A percentile compares a stretch with the other conserved stretches of the same genome.
phyloP scores from a whole-genome alignment of 257 asterid genomes.

The Nemophila menziesii region DNA sequence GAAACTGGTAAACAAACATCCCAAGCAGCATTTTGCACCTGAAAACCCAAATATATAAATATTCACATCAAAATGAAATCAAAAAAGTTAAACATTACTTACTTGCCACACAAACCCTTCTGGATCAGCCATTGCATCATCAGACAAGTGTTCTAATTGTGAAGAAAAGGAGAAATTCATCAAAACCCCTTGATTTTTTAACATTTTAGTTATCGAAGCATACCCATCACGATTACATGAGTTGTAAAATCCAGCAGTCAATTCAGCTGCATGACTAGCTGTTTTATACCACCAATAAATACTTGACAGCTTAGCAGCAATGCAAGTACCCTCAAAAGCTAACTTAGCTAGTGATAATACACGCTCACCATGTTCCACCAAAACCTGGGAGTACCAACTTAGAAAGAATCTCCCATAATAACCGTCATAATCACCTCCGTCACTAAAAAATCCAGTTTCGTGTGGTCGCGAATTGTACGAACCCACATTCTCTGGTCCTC shows the following conservation, averaged over 20 bases:
- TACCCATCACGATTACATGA: conserved; percentile 79
- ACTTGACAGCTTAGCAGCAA: conserved; percentile 48
- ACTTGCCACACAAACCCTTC: conserved; percentile 88
- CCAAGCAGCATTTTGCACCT: conserved; percentile 49
- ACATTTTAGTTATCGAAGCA: conserved; percentile 21
- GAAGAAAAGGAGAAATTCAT: neutral
- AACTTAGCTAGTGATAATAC: conserved; percentile 65
- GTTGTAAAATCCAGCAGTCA: conserved; percentile 76
- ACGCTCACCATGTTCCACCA: conserved; percentile 71
- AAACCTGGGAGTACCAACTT: conserved; percentile 63
- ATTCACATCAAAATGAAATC: neutral
- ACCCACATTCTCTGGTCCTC: conserved; percentile 36
- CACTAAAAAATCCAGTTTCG: conserved; percentile 39
- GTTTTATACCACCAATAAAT: conserved; percentile 84
- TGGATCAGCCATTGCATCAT: conserved; percentile 59
- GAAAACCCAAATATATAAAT: conserved; percentile 1
- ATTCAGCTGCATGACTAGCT: conserved; percentile 70
- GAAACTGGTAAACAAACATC: conserved; percentile 23
- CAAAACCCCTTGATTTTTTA: neutral
- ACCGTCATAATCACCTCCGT: conserved; percentile 52
- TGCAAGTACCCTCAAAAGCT: conserved; percentile 41
- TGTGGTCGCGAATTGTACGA: conserved; percentile 27
- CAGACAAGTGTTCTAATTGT: conserved; percentile 1
- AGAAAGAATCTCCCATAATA: conserved; percentile 64
- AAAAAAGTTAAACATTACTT: conserved; percentile 13